These are phyloP conservation scores for Monosporozyma servazzii DNA, from an alignment of 805 yeast species.

Conservation along the genomic window DNA sequence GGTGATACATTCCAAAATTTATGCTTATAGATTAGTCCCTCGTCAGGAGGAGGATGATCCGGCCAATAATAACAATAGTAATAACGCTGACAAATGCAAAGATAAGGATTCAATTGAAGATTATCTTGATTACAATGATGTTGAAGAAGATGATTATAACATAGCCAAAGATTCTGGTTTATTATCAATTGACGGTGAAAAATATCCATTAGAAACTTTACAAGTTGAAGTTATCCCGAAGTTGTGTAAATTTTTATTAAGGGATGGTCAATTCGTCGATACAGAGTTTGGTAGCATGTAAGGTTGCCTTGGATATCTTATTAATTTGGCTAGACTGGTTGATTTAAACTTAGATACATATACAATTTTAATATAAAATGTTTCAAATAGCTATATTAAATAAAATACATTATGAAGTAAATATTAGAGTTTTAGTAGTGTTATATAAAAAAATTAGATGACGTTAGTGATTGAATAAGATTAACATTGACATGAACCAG, in stretches of 20 bases:
- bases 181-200: slow-evolving; percentile 85
- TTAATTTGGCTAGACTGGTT: no score
- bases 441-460: neutral
- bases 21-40: slow-evolving; percentile 72
- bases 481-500: slow-evolving; percentile 34
- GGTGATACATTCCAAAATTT: slow-evolving; percentile 66
- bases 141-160: neutral
- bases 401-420: neutral
- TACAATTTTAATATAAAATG: neutral
- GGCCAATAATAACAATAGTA: slow-evolving; percentile 2
- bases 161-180: slow-evolving; percentile 28
- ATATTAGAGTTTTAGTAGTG: neutral
- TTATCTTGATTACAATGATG: neutral
- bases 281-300: slow-evolving; percentile 38
- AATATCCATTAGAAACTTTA: slow-evolving; percentile 62
- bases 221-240: slow-evolving; percentile 75
- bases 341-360: no score
- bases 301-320: no score
- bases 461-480: neutral
- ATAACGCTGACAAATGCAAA: slow-evolving; percentile 31
- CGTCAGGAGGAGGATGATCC: neutral
- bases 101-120: neutral
- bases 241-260: slow-evolving; percentile 53
- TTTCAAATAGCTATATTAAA: neutral
- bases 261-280: slow-evolving; percentile 50